Percentiles rank a stretch among this genome's conserved stretches.
These are phyloP conservation scores for Penicillium sp. DNA, from an alignment of 2,329 filamentous ascomycete genomes.

Conservation along the genomic window DNA sequence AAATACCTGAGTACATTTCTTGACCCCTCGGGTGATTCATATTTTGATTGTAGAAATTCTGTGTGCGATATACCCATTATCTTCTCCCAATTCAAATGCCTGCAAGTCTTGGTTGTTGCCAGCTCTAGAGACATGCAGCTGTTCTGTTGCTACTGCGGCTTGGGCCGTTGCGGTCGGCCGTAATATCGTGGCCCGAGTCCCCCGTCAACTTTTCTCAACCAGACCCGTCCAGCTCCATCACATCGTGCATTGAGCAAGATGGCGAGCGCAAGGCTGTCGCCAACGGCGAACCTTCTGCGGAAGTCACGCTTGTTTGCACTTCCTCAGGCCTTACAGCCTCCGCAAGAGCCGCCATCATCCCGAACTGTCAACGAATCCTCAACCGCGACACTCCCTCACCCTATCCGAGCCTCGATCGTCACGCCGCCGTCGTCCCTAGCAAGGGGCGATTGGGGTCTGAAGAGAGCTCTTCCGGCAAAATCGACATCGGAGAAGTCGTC, in stretches of 20 bases:
- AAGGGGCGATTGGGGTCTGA: conserved; percentile 89
- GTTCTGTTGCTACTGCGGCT: conserved; percentile 14
- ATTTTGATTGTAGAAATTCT: too few relatives aligned
- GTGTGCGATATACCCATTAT: too few relatives aligned
- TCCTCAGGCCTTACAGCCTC: conserved; percentile 68
- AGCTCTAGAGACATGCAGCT: neutral
- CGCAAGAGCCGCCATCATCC: conserved; percentile 52
- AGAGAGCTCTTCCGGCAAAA: conserved; percentile 74
- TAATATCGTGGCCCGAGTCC: conserved; percentile 27
- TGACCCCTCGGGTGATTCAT: too few relatives aligned
- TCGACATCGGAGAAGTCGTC: conserved; percentile 66
- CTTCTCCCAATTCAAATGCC: too few relatives aligned
- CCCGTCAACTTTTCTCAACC: conserved; percentile 36
- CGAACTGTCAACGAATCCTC: conserved; percentile 56
- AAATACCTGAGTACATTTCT: too few relatives aligned
- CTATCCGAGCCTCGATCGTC: conserved; percentile 78
- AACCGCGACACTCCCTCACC: conserved; percentile 71
- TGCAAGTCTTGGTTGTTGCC: too few relatives aligned
- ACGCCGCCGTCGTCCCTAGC: conserved; percentile 69
- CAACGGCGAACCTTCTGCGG: conserved; percentile 69
- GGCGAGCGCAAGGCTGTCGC: conserved; percentile 52
- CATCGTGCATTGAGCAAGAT: conserved; percentile 35
- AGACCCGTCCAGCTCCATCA: conserved; percentile 18
- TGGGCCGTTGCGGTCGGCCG: conserved; percentile 22
- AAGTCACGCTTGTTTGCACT: conserved; percentile 87